Conservation (phyloP, 345 rosid genomes). For the Boechera stricta region DNA sequence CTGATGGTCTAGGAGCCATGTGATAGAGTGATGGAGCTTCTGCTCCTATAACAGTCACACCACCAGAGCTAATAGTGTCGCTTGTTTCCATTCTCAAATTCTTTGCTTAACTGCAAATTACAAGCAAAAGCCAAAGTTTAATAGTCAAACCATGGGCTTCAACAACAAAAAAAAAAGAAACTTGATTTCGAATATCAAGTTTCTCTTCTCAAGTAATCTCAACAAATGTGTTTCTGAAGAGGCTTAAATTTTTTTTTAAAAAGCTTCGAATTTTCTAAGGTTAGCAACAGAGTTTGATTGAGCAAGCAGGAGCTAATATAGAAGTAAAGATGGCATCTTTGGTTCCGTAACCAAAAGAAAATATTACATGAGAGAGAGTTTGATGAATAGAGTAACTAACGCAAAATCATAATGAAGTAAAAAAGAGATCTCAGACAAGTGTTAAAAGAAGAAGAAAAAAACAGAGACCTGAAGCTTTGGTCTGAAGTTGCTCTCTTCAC, state of each 20-base stretch:
- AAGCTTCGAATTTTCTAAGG: neutral
- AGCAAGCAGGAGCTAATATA: neutral
- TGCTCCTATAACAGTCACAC: slow-evolving; percentile 76
- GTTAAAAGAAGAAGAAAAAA: neutral
- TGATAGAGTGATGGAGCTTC: slow-evolving; percentile 79
- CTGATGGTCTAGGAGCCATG: slow-evolving; percentile 62
- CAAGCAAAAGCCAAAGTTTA: neutral
- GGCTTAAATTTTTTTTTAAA: too few relatives aligned
- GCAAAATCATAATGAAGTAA: too few relatives aligned
- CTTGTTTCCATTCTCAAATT: slow-evolving; percentile 55
- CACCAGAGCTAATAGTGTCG: slow-evolving; percentile 64
- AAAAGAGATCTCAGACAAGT: too few relatives aligned
- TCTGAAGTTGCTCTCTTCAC: neutral
- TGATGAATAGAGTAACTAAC: too few relatives aligned
- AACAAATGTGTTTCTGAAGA: neutral
- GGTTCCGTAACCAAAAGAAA: too few relatives aligned
- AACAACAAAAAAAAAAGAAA: neutral
- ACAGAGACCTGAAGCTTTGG: slow-evolving; percentile 54
- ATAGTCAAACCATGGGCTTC: slow-evolving; percentile 12
- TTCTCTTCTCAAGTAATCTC: neutral
- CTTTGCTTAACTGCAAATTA: slow-evolving; percentile 10
- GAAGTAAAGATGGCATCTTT: neutral
- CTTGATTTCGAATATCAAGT: neutral
- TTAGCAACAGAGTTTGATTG: slow-evolving; percentile 1
- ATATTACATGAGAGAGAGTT: too few relatives aligned